Evolutionary conservation across 805 yeast species (phyloP).

Genomic region (Wickerhamiella kurtzmanii): DNA sequence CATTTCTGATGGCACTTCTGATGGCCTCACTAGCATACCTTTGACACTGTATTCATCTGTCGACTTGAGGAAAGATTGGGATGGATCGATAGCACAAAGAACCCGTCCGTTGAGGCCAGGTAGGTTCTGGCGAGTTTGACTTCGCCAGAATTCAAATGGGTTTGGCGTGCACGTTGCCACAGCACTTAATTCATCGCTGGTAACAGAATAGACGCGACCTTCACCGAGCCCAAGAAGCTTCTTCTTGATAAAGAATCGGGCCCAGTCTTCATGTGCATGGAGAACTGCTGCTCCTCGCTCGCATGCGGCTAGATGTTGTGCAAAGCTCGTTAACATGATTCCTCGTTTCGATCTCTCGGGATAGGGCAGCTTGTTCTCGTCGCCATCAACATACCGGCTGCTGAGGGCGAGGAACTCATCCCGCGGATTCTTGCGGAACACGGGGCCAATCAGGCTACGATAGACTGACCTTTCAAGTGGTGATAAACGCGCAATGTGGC

Average conservation of each 20-base stretch:
- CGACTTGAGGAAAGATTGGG: not conserved
- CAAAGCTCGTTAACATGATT: constrained; percentile 10
- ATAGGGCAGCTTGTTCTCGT: constrained; percentile 16
- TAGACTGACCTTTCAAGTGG: constrained; percentile 9
- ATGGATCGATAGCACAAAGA: not conserved
- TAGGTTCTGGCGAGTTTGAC: not conserved
- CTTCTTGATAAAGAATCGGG: constrained; percentile 4
- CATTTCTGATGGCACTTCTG: not conserved
- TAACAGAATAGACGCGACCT: constrained; percentile 4
- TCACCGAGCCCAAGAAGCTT: constrained; percentile 10
- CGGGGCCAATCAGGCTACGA: constrained; percentile 6
- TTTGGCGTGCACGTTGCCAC: constrained; percentile 6
- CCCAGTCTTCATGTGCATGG: constrained; percentile 1
- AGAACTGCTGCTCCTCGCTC: constrained; percentile 6
- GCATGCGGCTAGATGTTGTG: constrained; percentile 4
- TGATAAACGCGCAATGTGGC: constrained; percentile 9
- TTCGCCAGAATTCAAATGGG: constrained; percentile 13
- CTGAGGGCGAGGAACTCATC: constrained; percentile 9
- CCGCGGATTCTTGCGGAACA: not conserved
- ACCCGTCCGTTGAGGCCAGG: constrained; percentile 2
- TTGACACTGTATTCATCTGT: not conserved
- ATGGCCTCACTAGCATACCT: not conserved
- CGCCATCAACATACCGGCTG: constrained; percentile 10
- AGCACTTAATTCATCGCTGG: constrained; percentile 9
- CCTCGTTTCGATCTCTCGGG: constrained; percentile 16